Percentiles rank a stretch among this genome's conserved stretches.
phyloP scores from a whole-genome alignment of 208 protist species.

The Acanthamoeba comandoni region DNA sequence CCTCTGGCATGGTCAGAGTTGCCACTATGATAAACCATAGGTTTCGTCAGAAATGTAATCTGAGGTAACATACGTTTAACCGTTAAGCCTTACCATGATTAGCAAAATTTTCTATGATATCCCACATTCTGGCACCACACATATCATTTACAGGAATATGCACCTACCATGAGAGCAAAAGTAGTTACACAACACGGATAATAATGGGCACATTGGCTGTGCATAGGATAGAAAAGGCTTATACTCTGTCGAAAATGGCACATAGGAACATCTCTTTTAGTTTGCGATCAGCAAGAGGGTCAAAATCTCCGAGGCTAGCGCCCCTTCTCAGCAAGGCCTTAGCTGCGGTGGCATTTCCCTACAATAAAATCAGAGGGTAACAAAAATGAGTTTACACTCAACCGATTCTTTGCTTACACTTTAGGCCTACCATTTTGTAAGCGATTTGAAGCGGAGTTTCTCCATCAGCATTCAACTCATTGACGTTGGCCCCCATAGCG shows the following conservation, averaged over 20 bases:
- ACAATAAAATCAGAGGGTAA: too few relatives aligned
- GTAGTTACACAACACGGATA: too few relatives aligned
- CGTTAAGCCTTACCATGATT: slow-evolving; percentile 9
- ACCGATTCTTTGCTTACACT: too few relatives aligned
- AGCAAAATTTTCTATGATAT: slow-evolving; percentile 33
- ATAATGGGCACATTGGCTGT: too few relatives aligned
- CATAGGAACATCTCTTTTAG: slow-evolving; percentile 34
- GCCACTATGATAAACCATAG: too few relatives aligned
- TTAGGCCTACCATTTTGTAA: slow-evolving; percentile 35
- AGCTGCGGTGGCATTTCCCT: background rate
- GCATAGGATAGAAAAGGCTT: too few relatives aligned
- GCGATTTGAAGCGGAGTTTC: slow-evolving; percentile 58
- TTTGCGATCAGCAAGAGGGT: background rate
- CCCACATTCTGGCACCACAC: slow-evolving; percentile 39
- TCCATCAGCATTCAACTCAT: slow-evolving; percentile 32
- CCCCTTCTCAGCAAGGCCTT: slow-evolving; percentile 18
- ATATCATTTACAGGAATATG: slow-evolving; percentile 5
- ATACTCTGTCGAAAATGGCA: slow-evolving; percentile 2
- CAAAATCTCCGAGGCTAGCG: background rate
- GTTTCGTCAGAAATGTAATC: background rate
- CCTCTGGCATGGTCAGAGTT: background rate
- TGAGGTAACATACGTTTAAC: background rate
- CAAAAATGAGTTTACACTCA: too few relatives aligned
- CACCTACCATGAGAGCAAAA: too few relatives aligned
- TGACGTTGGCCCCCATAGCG: slow-evolving; percentile 1